These are phyloP conservation scores for Alternaria conjuncta DNA, from an alignment of 2,329 filamentous ascomycete genomes.

Conservation along the genomic window DNA sequence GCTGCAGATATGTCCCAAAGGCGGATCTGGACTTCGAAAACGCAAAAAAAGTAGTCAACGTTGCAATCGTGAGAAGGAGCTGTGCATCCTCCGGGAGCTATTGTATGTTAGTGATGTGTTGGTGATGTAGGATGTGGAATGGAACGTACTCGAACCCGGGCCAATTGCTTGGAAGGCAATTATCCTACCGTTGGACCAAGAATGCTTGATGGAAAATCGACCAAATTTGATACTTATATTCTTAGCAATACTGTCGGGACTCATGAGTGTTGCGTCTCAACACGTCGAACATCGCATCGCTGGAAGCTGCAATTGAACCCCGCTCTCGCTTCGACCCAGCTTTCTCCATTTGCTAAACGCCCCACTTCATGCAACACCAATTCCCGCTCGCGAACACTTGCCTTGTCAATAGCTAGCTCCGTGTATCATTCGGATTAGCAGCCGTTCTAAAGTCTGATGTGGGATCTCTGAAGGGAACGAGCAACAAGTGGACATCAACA, in stretches of 20 bases:
- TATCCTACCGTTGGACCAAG: conserved; percentile 30
- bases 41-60: conserved; percentile 6
- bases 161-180: conserved; percentile 34
- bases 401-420: not conserved
- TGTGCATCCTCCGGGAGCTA: conserved; percentile 26
- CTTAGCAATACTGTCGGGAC: not conserved
- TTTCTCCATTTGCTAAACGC: not conserved
- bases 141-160: conserved; percentile 20
- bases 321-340: not conserved
- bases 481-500: not conserved
- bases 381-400: not conserved
- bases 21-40: not conserved
- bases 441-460: not conserved
- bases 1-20: not conserved
- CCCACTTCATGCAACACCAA: not conserved
- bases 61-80: conserved; percentile 23
- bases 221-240: not conserved
- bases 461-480: too few species aligned
- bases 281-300: not conserved
- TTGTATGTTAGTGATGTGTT: not conserved
- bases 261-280: not conserved
- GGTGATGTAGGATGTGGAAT: not conserved
- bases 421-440: not conserved
- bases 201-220: conserved; percentile 13
- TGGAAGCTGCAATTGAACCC: not conserved